A percentile compares a stretch with the other conserved stretches of the same genome.
These are phyloP conservation scores for sorghum (Sorghum bicolor) DNA, from an alignment of 176 grass and related monocot species.

Conservation along the genomic window DNA sequence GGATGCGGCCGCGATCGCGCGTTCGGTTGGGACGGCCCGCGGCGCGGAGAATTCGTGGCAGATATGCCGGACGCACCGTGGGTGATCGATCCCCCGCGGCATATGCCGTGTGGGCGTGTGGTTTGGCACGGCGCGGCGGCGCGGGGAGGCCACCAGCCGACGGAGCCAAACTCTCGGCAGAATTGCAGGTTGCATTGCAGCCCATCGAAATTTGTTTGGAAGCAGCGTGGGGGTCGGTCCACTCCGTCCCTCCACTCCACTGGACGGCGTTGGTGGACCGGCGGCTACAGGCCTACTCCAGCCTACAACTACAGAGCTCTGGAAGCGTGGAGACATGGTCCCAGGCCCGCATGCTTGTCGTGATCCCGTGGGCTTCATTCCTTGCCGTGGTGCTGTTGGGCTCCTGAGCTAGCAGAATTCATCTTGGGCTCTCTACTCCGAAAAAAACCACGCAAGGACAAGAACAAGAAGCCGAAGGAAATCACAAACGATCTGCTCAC, in stretches of 20 bases:
- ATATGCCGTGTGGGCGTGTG: neutral
- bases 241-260: too few relatives aligned
- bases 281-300: neutral
- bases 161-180: neutral
- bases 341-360: neutral
- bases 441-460: neutral
- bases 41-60: neutral
- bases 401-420: neutral
- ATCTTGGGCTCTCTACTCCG: neutral
- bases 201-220: neutral
- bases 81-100: neutral
- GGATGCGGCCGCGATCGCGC: constrained; percentile 25
- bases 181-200: neutral
- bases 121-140: neutral
- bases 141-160: neutral
- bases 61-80: neutral
- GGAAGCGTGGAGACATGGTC: neutral
- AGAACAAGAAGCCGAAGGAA: neutral
- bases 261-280: neutral
- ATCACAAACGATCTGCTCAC: neutral
- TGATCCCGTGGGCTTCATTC: neutral
- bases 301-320: too few relatives aligned
- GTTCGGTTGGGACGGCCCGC: neutral
- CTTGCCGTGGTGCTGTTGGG: neutral
- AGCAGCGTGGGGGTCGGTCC: neutral